Conservation (phyloP, 441 rosid species). For the Viola pubescens region DNA sequence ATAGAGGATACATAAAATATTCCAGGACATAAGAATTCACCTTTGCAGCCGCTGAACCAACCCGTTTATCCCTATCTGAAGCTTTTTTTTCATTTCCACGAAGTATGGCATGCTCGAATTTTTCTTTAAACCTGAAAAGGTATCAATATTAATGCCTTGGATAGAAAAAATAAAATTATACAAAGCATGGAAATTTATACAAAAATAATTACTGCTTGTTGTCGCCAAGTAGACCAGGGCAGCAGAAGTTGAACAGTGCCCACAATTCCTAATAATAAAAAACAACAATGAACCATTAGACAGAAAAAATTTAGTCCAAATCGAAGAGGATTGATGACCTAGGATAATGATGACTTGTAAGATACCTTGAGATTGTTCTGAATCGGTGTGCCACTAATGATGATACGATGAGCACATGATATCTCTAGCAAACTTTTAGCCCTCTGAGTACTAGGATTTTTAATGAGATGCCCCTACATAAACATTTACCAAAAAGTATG, state of each 20-base stretch:
- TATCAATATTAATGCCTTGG: conserved; percentile 17
- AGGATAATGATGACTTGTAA: conserved; percentile 3
- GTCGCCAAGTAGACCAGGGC: conserved; percentile 82
- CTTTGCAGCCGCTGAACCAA: conserved; percentile 91
- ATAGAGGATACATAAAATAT: not conserved
- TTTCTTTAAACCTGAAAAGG: conserved; percentile 71
- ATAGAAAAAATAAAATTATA: conserved; percentile 10
- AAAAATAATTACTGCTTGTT: conserved; percentile 51
- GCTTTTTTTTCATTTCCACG: conserved; percentile 92
- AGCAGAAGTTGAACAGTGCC: conserved; percentile 91
- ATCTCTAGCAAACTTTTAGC: conserved; percentile 96
- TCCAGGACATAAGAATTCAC: conserved; percentile 22
- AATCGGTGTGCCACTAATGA: conserved; percentile 92
- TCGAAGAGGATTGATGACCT: not conserved
- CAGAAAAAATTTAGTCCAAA: not conserved
- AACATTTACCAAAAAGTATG: not conserved
- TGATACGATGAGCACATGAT: conserved; percentile 78
- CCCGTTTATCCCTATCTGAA: conserved; percentile 74
- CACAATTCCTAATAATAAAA: conserved; percentile 61
- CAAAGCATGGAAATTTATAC: conserved; percentile 12
- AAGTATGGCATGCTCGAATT: conserved; percentile 64
- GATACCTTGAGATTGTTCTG: conserved; percentile 93
- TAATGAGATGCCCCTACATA: conserved; percentile 87
- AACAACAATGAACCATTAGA: conserved; percentile 13
- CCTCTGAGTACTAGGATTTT: conserved; percentile 93